Percentiles rank a stretch among this genome's conserved stretches.
These are phyloP conservation scores for Solanum rostratum DNA, from an alignment of 257 asterid species.

Conservation along the genomic window DNA sequence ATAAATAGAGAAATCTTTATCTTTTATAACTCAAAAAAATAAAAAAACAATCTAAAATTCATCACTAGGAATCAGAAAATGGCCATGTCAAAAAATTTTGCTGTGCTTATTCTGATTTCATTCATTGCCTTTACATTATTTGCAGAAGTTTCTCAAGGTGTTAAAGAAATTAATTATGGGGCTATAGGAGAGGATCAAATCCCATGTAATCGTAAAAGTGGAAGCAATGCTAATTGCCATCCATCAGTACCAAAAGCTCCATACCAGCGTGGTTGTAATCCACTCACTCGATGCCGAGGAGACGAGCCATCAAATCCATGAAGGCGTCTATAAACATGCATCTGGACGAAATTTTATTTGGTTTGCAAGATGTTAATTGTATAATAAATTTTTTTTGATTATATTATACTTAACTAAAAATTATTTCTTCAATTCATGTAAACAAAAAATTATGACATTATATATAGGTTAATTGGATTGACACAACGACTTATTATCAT, in stretches of 20 bases:
- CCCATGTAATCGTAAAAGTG: not conserved
- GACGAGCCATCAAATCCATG: not conserved
- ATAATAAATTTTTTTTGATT: not conserved
- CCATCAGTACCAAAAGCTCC: not conserved
- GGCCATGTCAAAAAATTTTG: not conserved
- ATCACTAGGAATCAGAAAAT: not conserved
- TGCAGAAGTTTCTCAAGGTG: not conserved
- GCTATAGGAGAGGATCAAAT: not conserved
- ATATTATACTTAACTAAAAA: not conserved
- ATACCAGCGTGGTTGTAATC: not conserved
- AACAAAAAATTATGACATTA: not conserved
- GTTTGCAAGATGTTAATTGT: not conserved
- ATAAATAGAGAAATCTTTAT: not conserved
- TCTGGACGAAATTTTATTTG: not conserved
- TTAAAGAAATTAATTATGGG: not conserved
- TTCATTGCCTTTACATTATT: not conserved
- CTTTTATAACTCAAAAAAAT: not conserved
- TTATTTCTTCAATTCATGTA: not conserved
- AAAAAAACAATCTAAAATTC: not conserved
- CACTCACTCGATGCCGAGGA: not conserved
- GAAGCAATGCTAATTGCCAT: not conserved
- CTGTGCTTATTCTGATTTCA: not conserved
- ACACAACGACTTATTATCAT: too few species aligned
- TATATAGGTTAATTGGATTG: not conserved
- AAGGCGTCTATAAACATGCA: not conserved